These are phyloP conservation scores for Tulasnella sp. DNA, from an alignment of 768 basidiomycete genomes.

Conservation along the genomic window DNA sequence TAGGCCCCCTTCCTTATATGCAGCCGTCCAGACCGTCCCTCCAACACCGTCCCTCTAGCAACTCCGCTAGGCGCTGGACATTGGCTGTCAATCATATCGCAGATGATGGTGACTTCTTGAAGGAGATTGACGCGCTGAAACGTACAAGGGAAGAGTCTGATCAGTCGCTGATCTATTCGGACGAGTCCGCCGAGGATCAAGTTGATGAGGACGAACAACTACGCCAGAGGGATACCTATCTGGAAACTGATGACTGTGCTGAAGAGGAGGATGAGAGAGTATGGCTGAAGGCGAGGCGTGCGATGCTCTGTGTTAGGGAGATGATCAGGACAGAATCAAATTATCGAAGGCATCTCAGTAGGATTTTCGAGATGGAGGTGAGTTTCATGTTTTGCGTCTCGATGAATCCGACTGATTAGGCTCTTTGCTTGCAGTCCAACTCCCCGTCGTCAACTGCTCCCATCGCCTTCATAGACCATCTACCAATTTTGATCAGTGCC, in stretches of 20 bases:
- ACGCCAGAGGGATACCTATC: not conserved
- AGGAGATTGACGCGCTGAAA: slow-evolving; percentile 14
- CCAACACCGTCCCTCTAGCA: slow-evolving; percentile 6
- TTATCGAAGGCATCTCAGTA: slow-evolving; percentile 32
- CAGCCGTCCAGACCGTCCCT: not conserved
- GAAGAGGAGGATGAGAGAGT: slow-evolving; percentile 13
- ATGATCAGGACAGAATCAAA: slow-evolving; percentile 38
- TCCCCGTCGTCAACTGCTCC: slow-evolving; percentile 29
- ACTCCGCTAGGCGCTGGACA: slow-evolving; percentile 7
- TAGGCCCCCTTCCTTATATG: not conserved
- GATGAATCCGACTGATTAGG: slow-evolving; percentile 22
- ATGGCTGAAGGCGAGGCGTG: slow-evolving; percentile 15
- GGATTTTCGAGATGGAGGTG: slow-evolving; percentile 31
- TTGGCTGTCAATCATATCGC: slow-evolving; percentile 10
- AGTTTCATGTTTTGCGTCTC: slow-evolving; percentile 18
- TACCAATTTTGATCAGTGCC: slow-evolving; percentile 39
- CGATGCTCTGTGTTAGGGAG: slow-evolving; percentile 27
- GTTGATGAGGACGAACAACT: not conserved
- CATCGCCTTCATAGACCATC: slow-evolving; percentile 39
- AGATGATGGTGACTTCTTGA: slow-evolving; percentile 14
- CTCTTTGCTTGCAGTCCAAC: not conserved
- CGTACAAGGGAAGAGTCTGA: not conserved
- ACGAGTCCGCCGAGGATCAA: not conserved
- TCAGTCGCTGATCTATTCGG: not conserved
- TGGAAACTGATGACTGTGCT: not conserved